Evolutionary conservation across 2,329 filamentous ascomycete genomes (phyloP), one percentile per base, ranked within the genome.

Genomic region (Fusarium floridanum): DNA sequence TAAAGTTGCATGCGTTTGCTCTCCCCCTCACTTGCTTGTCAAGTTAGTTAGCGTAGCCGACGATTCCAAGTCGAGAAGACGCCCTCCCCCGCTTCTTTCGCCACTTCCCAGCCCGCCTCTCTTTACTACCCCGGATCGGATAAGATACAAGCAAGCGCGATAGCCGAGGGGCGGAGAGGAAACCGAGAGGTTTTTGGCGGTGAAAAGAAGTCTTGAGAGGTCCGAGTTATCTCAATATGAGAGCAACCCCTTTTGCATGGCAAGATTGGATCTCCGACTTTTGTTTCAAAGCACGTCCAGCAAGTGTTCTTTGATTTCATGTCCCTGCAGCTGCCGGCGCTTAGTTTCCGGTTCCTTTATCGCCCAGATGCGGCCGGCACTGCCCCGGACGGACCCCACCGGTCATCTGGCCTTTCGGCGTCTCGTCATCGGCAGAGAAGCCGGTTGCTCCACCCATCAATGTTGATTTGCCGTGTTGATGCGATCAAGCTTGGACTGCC

Each of bases 41-140:
- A 9, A 74, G 50, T n/a, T 27, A 48, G 71, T 45, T 73, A 71
- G 67, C 67, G 55, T 74, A 73, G 67, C 71, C 71, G 71, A 53
- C 24, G 48, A 53, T 32, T 53, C 17, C 27, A 53, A 53, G 48
- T 32, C 48, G 27, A 29, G 27, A 53, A n/a, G 48, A 32, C 27
- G 27, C 27, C 48, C 27, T 53, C 48, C 48, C 48, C 48, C 48
- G 27, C 48, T 53, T 53, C 48, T 53, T 53, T 53, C 24, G 48
- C 48, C 48, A 53, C 48, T 53, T 53, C 48, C 48, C 48, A 53
- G 48, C 48, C 48, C 9, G 29, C 48, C 10, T 24, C 24, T 27
- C 24, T 27, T 27, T 12, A 8, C 27, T 32, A 53, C 27, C 27
- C 48, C 48, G 11, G 48, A 53, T 53, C 27, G 27, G 27, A 53